Conservation (phyloP, 2,329 filamentous ascomycete species). For the Penicillium nordicum region DNA sequence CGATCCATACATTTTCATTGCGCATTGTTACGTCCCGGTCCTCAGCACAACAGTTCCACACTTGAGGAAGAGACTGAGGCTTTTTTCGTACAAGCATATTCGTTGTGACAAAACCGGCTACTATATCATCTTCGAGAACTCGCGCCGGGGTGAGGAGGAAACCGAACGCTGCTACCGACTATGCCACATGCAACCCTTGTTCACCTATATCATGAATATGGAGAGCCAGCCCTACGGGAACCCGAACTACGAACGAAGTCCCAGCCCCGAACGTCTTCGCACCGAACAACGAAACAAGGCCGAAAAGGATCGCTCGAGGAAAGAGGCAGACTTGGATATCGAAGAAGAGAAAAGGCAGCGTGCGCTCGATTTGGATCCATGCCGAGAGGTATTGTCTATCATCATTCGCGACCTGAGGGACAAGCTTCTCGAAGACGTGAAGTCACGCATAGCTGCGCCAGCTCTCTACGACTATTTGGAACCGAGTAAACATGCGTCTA, state of each 20-base stretch:
- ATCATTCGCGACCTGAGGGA: slow-evolving; percentile 78
- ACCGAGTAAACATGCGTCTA: slow-evolving; percentile 74
- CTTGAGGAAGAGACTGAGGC: slow-evolving; percentile 82
- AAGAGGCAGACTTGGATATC: slow-evolving; percentile 74
- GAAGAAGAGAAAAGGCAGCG: slow-evolving; percentile 88
- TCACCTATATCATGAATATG: slow-evolving; percentile 92
- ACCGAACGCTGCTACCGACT: slow-evolving; percentile 74
- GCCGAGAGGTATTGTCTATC: slow-evolving; percentile 73
- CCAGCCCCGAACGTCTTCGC: slow-evolving; percentile 43
- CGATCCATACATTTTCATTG: slow-evolving; percentile 86
- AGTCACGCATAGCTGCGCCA: slow-evolving; percentile 78
- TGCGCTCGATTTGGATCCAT: slow-evolving; percentile 86
- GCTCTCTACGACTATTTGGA: slow-evolving; percentile 77
- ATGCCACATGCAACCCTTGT: slow-evolving; percentile 78
- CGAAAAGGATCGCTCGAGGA: slow-evolving; percentile 63
- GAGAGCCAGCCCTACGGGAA: slow-evolving; percentile 70
- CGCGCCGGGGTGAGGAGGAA: slow-evolving; percentile 70
- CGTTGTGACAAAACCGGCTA: slow-evolving; percentile 83
- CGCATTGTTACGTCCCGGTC: slow-evolving; percentile 82
- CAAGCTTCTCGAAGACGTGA: slow-evolving; percentile 84
- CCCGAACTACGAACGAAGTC: slow-evolving; percentile 56
- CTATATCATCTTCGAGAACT: slow-evolving; percentile 85
- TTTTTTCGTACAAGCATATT: slow-evolving; percentile 76
- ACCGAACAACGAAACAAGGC: slow-evolving; percentile 57
- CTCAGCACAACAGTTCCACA: slow-evolving; percentile 81